Conservation (phyloP, 495 filamentous ascomycete species). For the Cudoniella acicularis region DNA sequence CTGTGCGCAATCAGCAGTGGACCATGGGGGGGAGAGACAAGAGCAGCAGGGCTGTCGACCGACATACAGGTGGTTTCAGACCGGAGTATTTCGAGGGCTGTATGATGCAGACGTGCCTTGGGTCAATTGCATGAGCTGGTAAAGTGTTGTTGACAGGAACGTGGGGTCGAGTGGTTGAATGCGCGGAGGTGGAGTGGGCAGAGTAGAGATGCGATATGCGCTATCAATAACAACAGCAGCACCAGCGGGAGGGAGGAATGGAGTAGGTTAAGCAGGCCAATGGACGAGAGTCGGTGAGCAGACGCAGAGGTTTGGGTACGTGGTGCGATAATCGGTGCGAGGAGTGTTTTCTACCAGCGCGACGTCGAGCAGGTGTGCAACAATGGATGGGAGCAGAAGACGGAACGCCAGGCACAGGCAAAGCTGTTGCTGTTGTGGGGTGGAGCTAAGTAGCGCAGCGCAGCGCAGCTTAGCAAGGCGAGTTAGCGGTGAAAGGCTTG, state of each 20-base stretch:
- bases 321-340: background rate
- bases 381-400: background rate
- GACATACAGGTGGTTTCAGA: background rate
- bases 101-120: conserved; percentile 6
- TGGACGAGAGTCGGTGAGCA: conserved; percentile 5
- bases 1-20: background rate
- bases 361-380: background rate
- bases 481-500: too few species aligned
- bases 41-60: conserved; percentile 8
- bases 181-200: background rate
- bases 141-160: background rate
- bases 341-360: background rate
- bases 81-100: background rate
- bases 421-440: too few species aligned
- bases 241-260: too few species aligned
- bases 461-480: too few species aligned
- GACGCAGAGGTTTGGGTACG: background rate
- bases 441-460: too few species aligned
- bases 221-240: background rate
- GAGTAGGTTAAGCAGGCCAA: background rate
- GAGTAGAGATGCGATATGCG: conserved; percentile 1
- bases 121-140: conserved; percentile 3
- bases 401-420: background rate
- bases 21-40: background rate
- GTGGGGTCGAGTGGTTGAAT: background rate